Evolutionary conservation across 441 rosid genomes (phyloP).

Genomic region (Mallotus japonicus): DNA sequence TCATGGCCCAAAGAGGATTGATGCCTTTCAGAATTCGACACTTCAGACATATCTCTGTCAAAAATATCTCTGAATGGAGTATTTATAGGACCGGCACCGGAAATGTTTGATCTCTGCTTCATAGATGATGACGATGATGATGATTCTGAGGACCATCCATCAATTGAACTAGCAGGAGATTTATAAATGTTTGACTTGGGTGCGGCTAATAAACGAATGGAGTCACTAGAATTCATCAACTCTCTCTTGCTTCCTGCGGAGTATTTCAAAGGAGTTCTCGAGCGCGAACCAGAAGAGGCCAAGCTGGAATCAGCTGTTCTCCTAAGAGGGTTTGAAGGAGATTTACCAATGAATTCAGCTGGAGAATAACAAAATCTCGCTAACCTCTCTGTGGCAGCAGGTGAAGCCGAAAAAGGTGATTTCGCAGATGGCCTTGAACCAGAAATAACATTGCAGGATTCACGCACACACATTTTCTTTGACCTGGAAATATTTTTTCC

Average conservation of each 20-base stretch:
- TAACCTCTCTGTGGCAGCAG: conserved; percentile 9
- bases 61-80: conserved; percentile 28
- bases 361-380: conserved; percentile 7
- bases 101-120: conserved; percentile 37
- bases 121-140: conserved; percentile 40
- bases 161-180: conserved; percentile 56
- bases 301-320: conserved; percentile 19
- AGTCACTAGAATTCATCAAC: conserved; percentile 20
- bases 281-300: conserved; percentile 23
- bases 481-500: conserved; percentile 29
- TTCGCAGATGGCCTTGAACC: conserved; percentile 28
- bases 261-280: conserved; percentile 26
- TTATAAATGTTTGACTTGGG: conserved; percentile 22
- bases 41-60: conserved; percentile 31
- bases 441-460: conserved; percentile 21
- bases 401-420: conserved; percentile 35
- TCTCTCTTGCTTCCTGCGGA: conserved; percentile 18
- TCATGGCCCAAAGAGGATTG: conserved; percentile 28
- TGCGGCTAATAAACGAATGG: conserved; percentile 16
- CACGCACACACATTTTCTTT: conserved; percentile 35
- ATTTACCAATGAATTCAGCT: conserved; percentile 23
- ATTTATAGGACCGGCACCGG: conserved; percentile 34
- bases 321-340: conserved; percentile 27
- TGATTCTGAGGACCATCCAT: conserved; percentile 59
- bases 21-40: conserved; percentile 21